These are phyloP conservation scores for Globisporangium paroecandrum DNA, from an alignment of 352 stramenopile species.

Conservation along the genomic window DNA sequence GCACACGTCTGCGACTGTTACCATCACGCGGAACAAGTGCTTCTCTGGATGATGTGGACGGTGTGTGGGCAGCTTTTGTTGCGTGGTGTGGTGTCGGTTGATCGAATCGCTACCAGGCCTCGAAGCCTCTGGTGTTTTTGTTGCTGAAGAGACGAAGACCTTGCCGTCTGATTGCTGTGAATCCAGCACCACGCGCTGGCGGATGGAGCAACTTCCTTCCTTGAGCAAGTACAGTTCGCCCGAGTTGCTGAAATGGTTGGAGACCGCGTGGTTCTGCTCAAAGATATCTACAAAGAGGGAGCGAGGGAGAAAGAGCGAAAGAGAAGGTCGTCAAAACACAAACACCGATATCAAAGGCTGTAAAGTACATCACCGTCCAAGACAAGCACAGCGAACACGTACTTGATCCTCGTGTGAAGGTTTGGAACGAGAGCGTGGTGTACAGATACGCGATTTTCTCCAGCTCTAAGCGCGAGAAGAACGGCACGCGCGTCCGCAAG, in stretches of 20 bases:
- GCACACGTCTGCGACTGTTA: slow-evolving; percentile 50
- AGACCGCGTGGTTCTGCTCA: slow-evolving; percentile 7
- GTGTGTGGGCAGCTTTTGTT: background rate
- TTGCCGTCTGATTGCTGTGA: background rate
- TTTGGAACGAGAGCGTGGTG: slow-evolving; percentile 45
- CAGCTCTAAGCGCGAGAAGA: slow-evolving; percentile 43
- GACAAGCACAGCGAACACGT: slow-evolving; percentile 11
- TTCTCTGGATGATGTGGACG: slow-evolving; percentile 4
- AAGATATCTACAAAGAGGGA: slow-evolving; percentile 31
- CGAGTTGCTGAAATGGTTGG: background rate
- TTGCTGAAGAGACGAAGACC: background rate
- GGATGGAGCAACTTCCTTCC: slow-evolving; percentile 49
- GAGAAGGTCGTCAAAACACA: background rate
- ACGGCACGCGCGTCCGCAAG: slow-evolving; percentile 34
- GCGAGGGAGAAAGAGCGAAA: too few species aligned
- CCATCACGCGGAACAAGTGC: slow-evolving; percentile 29
- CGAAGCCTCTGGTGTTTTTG: background rate
- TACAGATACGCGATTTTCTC: slow-evolving; percentile 62
- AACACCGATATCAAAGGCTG: background rate
- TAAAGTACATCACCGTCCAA: too few species aligned
- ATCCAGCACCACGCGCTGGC: slow-evolving; percentile 22
- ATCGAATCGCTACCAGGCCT: background rate
- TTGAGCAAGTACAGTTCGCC: slow-evolving; percentile 47
- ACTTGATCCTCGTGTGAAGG: slow-evolving; percentile 40
- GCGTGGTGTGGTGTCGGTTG: background rate